These are phyloP conservation scores for Pestalotiopsis sp. DNA, from an alignment of 2,329 filamentous ascomycete genomes.

Conservation along the genomic window DNA sequence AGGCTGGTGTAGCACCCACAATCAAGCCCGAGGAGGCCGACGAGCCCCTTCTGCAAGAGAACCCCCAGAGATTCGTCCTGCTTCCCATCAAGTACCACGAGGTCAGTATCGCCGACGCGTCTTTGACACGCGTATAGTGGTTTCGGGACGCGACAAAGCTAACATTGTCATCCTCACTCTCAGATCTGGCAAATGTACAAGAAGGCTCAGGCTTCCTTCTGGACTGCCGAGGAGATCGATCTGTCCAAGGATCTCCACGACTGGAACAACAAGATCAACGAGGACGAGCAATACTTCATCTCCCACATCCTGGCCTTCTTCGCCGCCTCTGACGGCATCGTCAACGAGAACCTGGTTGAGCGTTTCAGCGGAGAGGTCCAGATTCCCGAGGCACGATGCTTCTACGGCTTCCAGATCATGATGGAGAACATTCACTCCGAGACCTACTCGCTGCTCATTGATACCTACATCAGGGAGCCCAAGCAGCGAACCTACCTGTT, in stretches of 20 bases:
- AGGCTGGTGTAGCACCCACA: constrained; percentile 45
- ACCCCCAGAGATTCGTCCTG: constrained; percentile 92
- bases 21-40: constrained; percentile 73
- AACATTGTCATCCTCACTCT: constrained; percentile 32
- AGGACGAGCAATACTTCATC: constrained; percentile 97
- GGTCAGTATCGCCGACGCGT: constrained; percentile 64
- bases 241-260: constrained; percentile 98
- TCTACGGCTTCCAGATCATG: constrained; percentile 99
- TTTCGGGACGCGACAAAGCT: constrained; percentile 33
- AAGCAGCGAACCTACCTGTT: constrained; percentile 93
- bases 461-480: constrained; percentile 98
- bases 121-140: constrained; percentile 69
- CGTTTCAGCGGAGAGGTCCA: constrained; percentile 97
- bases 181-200: constrained; percentile 99
- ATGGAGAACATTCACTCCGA: constrained; percentile 99
- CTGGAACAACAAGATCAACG: constrained; percentile 97
- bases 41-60: constrained; percentile 93
- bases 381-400: constrained; percentile 96
- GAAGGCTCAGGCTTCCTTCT: constrained; percentile 99
- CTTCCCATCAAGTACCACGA: constrained; percentile 99
- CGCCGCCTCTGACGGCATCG: constrained; percentile 96
- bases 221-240: constrained; percentile 99
- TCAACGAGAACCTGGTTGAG: constrained; percentile 99
- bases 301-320: constrained; percentile 99
- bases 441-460: constrained; percentile 98